Conservation (phyloP, 768 basidiomycete species). For the Sarcomyxa edulis region DNA sequence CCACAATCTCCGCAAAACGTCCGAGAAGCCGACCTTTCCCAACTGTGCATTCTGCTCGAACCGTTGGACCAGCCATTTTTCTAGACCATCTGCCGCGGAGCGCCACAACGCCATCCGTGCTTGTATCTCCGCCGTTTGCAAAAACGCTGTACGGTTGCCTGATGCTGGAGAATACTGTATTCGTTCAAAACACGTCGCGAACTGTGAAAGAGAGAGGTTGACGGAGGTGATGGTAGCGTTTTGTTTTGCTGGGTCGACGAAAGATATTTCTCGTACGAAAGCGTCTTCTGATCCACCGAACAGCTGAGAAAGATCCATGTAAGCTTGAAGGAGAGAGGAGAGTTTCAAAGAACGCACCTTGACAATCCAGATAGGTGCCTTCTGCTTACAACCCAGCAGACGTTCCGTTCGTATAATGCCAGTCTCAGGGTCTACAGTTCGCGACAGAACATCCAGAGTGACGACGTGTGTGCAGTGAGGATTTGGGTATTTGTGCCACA, state of each 20-base stretch:
- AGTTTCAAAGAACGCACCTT: conserved; percentile 50
- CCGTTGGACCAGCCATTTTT: conserved; percentile 80
- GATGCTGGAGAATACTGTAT: conserved; percentile 81
- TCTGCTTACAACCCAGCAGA: conserved; percentile 87
- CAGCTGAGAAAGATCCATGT: conserved; percentile 57
- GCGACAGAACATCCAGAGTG: conserved; percentile 82
- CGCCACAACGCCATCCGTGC: conserved; percentile 78
- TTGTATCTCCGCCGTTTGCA: conserved; percentile 90
- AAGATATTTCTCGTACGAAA: conserved; percentile 91
- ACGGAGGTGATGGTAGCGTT: conserved; percentile 83
- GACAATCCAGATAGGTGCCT: conserved; percentile 87
- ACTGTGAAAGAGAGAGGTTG: conserved; percentile 93
- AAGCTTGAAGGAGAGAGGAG: conserved; percentile 4
- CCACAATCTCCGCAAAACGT: conserved; percentile 77
- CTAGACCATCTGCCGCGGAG: conserved; percentile 75
- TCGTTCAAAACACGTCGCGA: conserved; percentile 86
- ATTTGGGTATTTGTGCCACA: conserved; percentile 97
- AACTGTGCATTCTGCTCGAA: conserved; percentile 91
- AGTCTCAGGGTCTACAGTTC: conserved; percentile 74
- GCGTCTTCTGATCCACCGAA: conserved; percentile 94
- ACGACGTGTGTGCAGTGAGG: conserved; percentile 86
- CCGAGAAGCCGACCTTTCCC: conserved; percentile 86
- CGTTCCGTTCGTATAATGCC: conserved; percentile 92
- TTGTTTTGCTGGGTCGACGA: conserved; percentile 80
- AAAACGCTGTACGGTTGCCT: conserved; percentile 61